Percentiles rank a stretch among this genome's conserved stretches.
Evolutionary conservation across 257 asterid genomes (phyloP).

Genomic region (Ajuga chamaepitys): DNA sequence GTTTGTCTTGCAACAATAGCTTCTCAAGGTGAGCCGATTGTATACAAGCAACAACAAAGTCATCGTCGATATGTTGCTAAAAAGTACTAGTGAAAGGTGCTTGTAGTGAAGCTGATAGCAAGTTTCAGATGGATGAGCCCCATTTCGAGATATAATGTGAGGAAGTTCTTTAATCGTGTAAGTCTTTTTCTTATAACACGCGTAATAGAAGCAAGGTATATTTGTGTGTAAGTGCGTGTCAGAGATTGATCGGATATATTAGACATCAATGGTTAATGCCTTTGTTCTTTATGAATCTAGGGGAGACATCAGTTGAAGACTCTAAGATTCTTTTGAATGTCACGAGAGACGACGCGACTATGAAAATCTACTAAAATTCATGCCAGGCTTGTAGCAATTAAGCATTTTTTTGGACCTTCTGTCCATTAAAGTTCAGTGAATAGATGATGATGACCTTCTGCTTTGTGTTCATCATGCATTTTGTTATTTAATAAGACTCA

Average conservation of each 20-base stretch:
- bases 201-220: constrained; percentile 4
- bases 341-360: constrained; percentile 57
- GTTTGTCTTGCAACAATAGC: constrained; percentile 81
- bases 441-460: too few relatives aligned
- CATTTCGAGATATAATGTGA: constrained; percentile 34
- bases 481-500: too few relatives aligned
- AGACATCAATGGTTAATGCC: not conserved
- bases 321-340: constrained; percentile 31
- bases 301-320: constrained; percentile 27
- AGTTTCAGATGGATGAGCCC: constrained; percentile 27
- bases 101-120: constrained; percentile 35
- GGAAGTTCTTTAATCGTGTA: not conserved
- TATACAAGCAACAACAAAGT: not conserved
- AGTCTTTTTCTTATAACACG: not conserved
- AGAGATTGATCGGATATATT: too few relatives aligned
- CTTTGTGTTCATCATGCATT: too few relatives aligned
- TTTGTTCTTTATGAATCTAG: constrained; percentile 21
- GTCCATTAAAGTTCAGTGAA: too few relatives aligned
- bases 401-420: too few relatives aligned
- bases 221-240: too few relatives aligned
- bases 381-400: constrained; percentile 66
- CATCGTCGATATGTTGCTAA: not conserved
- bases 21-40: constrained; percentile 54
- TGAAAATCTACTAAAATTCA: constrained; percentile 66
- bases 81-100: constrained; percentile 8